Evolutionary conservation across 1,139 yeast genomes (phyloP).

Genomic region (Geotrichum candidum): DNA sequence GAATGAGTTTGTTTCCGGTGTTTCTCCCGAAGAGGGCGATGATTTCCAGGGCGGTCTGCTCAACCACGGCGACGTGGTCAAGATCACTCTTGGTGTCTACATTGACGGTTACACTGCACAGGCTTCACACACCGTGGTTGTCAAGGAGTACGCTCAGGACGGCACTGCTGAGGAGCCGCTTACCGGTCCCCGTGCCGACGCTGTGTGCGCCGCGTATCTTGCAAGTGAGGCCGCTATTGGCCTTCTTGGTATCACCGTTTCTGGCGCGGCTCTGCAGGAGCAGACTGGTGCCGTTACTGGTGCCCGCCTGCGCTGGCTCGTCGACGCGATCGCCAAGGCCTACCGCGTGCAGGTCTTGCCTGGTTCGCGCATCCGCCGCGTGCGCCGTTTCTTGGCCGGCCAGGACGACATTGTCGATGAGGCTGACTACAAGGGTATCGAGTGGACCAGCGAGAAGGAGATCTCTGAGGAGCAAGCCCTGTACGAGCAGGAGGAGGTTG

Average conservation of each 20-base stretch:
- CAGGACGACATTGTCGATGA: slow-evolving; percentile 91
- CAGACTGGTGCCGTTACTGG: slow-evolving; percentile 50
- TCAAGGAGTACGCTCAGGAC: slow-evolving; percentile 45
- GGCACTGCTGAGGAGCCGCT: slow-evolving; percentile 64
- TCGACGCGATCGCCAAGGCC: slow-evolving; percentile 72
- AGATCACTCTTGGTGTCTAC: slow-evolving; percentile 71
- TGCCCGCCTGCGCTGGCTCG: slow-evolving; percentile 59
- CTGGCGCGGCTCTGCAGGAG: slow-evolving; percentile 59
- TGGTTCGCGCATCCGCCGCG: slow-evolving; percentile 84
- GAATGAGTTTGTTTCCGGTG: slow-evolving; percentile 70
- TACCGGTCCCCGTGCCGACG: slow-evolving; percentile 81
- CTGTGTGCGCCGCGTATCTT: slow-evolving; percentile 79
- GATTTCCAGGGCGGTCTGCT: slow-evolving; percentile 40
- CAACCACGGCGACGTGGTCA: slow-evolving; percentile 75
- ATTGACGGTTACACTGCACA: slow-evolving; percentile 85
- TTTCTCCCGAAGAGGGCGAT: slow-evolving; percentile 82
- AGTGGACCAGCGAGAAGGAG: slow-evolving; percentile 82
- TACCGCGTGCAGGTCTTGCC: slow-evolving; percentile 84
- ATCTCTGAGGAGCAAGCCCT: slow-evolving; percentile 32
- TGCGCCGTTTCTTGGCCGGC: slow-evolving; percentile 90
- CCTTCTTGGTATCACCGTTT: slow-evolving; percentile 67
- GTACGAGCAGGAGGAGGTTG: slow-evolving; percentile 18
- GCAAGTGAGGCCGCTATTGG: slow-evolving; percentile 80
- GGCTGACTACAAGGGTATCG: slow-evolving; percentile 86
- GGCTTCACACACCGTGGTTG: slow-evolving; percentile 78